These are phyloP conservation scores for Mortierella sp. DNA, from an alignment of 371 early-diverging fungal species.

Conservation along the genomic window DNA sequence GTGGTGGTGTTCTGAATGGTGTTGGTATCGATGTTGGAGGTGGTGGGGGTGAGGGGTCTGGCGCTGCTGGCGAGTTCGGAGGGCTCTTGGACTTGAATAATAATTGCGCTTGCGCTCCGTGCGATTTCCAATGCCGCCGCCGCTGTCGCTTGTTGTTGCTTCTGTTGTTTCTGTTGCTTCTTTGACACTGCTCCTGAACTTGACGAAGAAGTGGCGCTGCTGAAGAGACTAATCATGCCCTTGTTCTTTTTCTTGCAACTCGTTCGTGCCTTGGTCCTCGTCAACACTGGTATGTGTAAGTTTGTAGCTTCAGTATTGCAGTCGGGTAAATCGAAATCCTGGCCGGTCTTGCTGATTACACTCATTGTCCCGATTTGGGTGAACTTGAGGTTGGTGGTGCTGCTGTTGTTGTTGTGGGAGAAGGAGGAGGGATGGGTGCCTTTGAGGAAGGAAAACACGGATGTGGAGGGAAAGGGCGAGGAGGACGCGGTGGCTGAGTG, in stretches of 20 bases:
- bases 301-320: not conserved
- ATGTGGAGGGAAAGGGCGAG: not conserved
- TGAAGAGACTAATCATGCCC: slow-evolving; percentile 1
- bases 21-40: no score
- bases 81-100: not conserved
- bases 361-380: not conserved
- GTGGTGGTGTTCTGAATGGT: not conserved
- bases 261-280: not conserved
- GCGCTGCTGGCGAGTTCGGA: not conserved
- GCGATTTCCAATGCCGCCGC: not conserved
- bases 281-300: not conserved
- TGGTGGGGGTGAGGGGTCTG: not conserved
- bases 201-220: not conserved
- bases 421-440: not conserved
- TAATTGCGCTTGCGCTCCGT: not conserved
- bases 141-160: not conserved
- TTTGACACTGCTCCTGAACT: not conserved
- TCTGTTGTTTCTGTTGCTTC: not conserved
- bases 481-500: not conserved
- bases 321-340: not conserved
- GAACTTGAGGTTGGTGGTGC: not conserved
- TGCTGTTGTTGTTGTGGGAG: no score
- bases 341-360: not conserved
- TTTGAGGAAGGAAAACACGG: slow-evolving; percentile 39
- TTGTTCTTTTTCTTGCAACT: not conserved